These are phyloP conservation scores for Calocera cornea DNA, from an alignment of 768 basidiomycete genomes.

Conservation along the genomic window DNA sequence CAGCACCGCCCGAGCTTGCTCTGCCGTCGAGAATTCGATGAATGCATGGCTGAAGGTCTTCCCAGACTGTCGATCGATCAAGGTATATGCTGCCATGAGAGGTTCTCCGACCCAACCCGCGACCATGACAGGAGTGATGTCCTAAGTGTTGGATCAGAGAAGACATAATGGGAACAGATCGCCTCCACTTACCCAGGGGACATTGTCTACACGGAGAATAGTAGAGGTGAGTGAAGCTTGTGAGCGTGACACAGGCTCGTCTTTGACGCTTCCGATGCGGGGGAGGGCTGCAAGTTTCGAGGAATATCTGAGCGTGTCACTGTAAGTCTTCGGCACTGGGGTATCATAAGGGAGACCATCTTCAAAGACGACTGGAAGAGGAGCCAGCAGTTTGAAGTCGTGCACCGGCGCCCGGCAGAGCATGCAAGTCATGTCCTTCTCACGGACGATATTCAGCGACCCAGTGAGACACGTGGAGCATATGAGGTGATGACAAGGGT, in stretches of 20 bases:
- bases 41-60: constrained; percentile 79
- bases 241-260: background rate
- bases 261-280: background rate
- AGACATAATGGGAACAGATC: constrained; percentile 17
- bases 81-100: constrained; percentile 43
- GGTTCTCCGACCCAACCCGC: constrained; percentile 43
- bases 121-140: constrained; percentile 69
- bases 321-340: background rate
- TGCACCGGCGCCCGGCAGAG: constrained; percentile 58
- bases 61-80: constrained; percentile 58
- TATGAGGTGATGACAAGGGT: constrained; percentile 61
- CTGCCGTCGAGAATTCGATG: constrained; percentile 47
- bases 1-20: constrained; percentile 27
- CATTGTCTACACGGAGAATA: constrained; percentile 74
- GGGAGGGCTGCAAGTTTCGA: background rate
- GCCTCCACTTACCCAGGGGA: constrained; percentile 52
- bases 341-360: background rate
- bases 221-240: constrained; percentile 15
- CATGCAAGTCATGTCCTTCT: constrained; percentile 76
- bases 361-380: background rate
- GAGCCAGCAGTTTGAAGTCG: constrained; percentile 39
- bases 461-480: constrained; percentile 75
- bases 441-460: constrained; percentile 76
- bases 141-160: constrained; percentile 30
- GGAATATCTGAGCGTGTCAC: background rate